A percentile compares a stretch with the other conserved stretches of the same genome.
Conservation (phyloP, 2,329 filamentous ascomycete genomes). For the Sclerotinia trifoliorum region DNA sequence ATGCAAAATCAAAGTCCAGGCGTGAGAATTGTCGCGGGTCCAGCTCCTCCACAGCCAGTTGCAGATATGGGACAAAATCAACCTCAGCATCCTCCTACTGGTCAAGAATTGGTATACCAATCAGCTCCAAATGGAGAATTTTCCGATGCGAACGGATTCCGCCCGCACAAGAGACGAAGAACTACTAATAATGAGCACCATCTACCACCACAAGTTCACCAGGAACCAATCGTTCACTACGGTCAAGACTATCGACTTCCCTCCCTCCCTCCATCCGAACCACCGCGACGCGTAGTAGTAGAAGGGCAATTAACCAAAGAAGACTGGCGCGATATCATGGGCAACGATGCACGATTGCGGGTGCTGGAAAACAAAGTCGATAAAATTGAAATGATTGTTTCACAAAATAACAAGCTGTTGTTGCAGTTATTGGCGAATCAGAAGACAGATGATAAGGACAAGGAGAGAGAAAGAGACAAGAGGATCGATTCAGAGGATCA, state of each 20-base stretch:
- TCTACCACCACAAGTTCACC: conserved; percentile 33
- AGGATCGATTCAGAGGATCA: conserved; percentile 30
- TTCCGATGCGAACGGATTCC: conserved; percentile 34
- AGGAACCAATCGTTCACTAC: conserved; percentile 31
- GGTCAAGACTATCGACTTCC: conserved; percentile 10
- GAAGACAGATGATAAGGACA: conserved; percentile 24
- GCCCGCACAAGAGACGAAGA: conserved; percentile 36
- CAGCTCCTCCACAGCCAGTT: conserved; percentile 26
- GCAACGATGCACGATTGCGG: conserved; percentile 38
- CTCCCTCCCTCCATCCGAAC: conserved; percentile 30
- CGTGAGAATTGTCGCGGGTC: conserved; percentile 25
- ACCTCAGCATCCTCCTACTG: conserved; percentile 8
- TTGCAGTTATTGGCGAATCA: conserved; percentile 37
- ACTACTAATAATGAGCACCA: conserved; percentile 34
- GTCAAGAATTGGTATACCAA: conserved; percentile 31
- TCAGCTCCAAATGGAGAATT: conserved; percentile 24
- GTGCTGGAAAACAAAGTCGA: conserved; percentile 38
- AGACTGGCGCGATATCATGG: conserved; percentile 40
- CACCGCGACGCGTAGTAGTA: conserved; percentile 36
- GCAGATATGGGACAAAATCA: conserved; percentile 29
- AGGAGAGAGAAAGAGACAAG: conserved; percentile 32
- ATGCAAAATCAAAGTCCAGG: conserved; percentile 29
- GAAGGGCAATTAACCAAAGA: conserved; percentile 39
- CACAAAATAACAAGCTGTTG: conserved; percentile 40
- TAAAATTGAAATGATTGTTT: conserved; percentile 38